These are phyloP conservation scores for Solanum microdontum DNA, from an alignment of 257 asterid species.

Conservation along the genomic window DNA sequence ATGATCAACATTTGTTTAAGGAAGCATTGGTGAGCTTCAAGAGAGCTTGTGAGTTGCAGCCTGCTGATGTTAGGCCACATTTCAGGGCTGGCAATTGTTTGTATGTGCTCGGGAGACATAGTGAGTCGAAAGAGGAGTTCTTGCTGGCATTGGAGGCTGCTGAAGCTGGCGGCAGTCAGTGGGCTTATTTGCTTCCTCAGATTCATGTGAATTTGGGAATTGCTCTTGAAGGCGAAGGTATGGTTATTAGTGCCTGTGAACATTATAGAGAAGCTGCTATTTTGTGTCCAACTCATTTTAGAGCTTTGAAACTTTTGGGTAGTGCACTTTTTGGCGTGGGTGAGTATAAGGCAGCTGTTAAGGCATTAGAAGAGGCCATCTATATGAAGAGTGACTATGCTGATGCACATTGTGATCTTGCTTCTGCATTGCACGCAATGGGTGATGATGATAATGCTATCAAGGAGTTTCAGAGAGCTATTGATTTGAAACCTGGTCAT, in stretches of 20 bases:
- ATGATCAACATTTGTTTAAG: constrained; percentile 71
- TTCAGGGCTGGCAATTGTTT: constrained; percentile 86
- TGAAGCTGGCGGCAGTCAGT: constrained; percentile 90
- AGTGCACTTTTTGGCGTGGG: constrained; percentile 97
- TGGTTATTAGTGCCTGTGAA: constrained; percentile 96
- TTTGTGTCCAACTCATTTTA: constrained; percentile 87
- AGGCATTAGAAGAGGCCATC: constrained; percentile 97
- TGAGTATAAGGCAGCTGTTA: constrained; percentile 95
- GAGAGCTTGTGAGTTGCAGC: constrained; percentile 90
- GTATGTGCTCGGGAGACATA: constrained; percentile 62
- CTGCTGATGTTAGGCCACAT: constrained; percentile 92
- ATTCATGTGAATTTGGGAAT: constrained; percentile 96
- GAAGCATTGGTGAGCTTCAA: constrained; percentile 87
- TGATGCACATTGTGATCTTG: constrained; percentile 97
- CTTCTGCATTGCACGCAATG: constrained; percentile 94
- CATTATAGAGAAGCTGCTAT: constrained; percentile 99
- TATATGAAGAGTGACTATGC: constrained; percentile 93
- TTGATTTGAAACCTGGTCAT: constrained; percentile 94
- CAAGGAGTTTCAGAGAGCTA: constrained; percentile 97
- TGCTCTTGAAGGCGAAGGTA: constrained; percentile 93
- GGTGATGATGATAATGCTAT: constrained; percentile 95
- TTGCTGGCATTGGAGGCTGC: constrained; percentile 87
- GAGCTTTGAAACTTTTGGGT: constrained; percentile 95
- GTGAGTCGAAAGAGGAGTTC: constrained; percentile 81
- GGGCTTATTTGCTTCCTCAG: constrained; percentile 97